Evolutionary conservation across 1,284 basidiomycete genomes (phyloP), one percentile per base, ranked within the genome.

Genomic region (Ceratobasidium sp.): DNA sequence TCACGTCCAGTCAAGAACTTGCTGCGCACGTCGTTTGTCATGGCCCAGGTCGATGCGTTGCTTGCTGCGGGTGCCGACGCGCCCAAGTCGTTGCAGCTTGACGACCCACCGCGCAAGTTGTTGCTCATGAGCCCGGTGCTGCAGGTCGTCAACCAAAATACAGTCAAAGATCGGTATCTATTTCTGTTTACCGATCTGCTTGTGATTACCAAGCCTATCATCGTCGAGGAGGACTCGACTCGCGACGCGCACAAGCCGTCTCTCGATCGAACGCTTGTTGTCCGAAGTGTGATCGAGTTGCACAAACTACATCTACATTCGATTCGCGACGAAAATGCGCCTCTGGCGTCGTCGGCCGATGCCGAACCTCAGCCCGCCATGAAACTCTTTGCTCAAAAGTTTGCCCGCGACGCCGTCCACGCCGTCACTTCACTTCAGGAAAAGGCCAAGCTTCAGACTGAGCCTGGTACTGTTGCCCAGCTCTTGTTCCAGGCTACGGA

Each of bases 101-200:
- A 95, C 76, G 90, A 94, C 77, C 94, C 96, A 22, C 92, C 93
- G 4, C 87, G 97, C 53, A 94, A 92, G 80, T 84, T 98, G 29
- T 83, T 98, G 19, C 84, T 95, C 49, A 91, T 92, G 2, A 92
- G 92, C 5, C 92, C 95, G 1, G 93, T 98, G 16, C 85, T 98
- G 19, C 97, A 99, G 82, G 94, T 98, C 6, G 95, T 95, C 79
- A 96, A 96, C 82, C 87, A 90, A 43, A 93, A 96, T 79, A 96
- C 93, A 0, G 93, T 98, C 82, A 98, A 99, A 81, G 96, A 98
- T 80, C 91, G 97, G 9, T 96, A 95, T 84, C 86, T 99, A 14
- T 96, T 98, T 84, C 86, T 99, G 27, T 99, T 99, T 86, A 94
- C 86, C 80, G 98, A 99, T 81, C 87, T 98, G 61, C 87, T 99